phyloP scores from a whole-genome alignment of 2,329 filamentous ascomycete species.

The Ascochyta viciae-villosae region DNA sequence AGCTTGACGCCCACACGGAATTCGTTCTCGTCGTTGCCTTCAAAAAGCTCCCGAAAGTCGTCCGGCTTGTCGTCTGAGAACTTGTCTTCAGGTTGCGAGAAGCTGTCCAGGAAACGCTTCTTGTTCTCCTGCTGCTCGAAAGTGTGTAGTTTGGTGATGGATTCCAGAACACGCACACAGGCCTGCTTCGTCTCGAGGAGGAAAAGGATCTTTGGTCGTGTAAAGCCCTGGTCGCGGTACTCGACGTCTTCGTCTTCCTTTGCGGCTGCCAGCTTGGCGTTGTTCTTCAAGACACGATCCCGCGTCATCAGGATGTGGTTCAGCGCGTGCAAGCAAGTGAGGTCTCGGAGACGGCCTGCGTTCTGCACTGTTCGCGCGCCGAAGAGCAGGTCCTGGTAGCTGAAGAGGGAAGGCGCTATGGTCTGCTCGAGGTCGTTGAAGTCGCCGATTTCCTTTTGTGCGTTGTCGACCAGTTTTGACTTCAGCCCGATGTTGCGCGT shows the following conservation, averaged over 20 bases:
- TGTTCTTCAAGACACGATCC: slow-evolving; percentile 92
- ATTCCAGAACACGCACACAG: slow-evolving; percentile 78
- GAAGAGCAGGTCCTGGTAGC: slow-evolving; percentile 81
- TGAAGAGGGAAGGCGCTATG: slow-evolving; percentile 76
- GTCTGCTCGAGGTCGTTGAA: slow-evolving; percentile 70
- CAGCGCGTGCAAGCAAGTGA: slow-evolving; percentile 81
- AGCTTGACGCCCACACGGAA: slow-evolving; percentile 97
- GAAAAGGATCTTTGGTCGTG: slow-evolving; percentile 89
- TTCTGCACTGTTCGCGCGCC: slow-evolving; percentile 75
- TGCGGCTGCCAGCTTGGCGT: slow-evolving; percentile 75
- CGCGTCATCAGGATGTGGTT: slow-evolving; percentile 95
- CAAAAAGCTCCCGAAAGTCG: slow-evolving; percentile 89
- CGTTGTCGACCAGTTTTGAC: slow-evolving; percentile 39
- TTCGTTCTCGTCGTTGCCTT: slow-evolving; percentile 96
- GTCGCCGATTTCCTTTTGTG: slow-evolving; percentile 44
- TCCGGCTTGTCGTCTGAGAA: slow-evolving; percentile 78
- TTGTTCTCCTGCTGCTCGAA: slow-evolving; percentile 95
- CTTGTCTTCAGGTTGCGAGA: slow-evolving; percentile 71
- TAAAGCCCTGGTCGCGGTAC: slow-evolving; percentile 92
- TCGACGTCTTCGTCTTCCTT: slow-evolving; percentile 69
- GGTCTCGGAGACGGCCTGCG: slow-evolving; percentile 70
- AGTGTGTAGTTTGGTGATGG: slow-evolving; percentile 75
- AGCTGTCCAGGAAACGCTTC: slow-evolving; percentile 88
- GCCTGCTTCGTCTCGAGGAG: slow-evolving; percentile 88
- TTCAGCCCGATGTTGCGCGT: slow-evolving; percentile 43